Percentiles rank a stretch among this genome's conserved stretches.
These are phyloP conservation scores for Aspergillus terreus DNA, from an alignment of 2,329 filamentous ascomycete species.

Conservation along the genomic window DNA sequence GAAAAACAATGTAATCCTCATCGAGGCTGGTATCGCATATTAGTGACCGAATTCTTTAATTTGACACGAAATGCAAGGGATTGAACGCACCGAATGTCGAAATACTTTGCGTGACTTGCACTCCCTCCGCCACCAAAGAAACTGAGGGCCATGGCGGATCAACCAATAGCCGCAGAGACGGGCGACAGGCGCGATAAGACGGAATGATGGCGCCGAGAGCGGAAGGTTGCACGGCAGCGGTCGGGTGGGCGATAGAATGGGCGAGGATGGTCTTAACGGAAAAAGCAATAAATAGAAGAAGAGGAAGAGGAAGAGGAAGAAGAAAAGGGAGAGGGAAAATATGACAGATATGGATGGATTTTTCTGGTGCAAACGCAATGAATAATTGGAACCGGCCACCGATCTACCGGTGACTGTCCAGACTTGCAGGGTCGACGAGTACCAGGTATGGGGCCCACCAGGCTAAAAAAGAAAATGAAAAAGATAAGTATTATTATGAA, in stretches of 20 bases:
- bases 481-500: conserved; percentile 1
- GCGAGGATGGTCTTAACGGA: background rate
- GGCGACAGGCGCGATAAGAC: conserved; percentile 12
- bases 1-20: conserved; percentile 74
- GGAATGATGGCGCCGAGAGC: background rate
- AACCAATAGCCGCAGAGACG: conserved; percentile 18
- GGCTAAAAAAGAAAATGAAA: background rate
- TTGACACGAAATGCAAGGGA: conserved; percentile 11
- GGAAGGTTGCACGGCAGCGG: background rate
- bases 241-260: background rate
- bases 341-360: conserved; percentile 17
- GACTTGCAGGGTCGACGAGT: conserved; percentile 49
- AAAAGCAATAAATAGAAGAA: conserved; percentile 3
- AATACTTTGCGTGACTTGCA: conserved; percentile 46
- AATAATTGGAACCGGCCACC: conserved; percentile 15
- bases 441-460: conserved; percentile 31
- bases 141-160: conserved; percentile 41
- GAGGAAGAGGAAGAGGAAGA: background rate
- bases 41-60: background rate
- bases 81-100: conserved; percentile 44
- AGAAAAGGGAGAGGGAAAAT: conserved; percentile 8
- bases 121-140: conserved; percentile 41
- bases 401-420: conserved; percentile 36
- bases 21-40: conserved; percentile 57
- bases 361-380: conserved; percentile 9